Conservation (phyloP, 1,284 basidiomycete genomes). For the Fomes fomentarius region DNA sequence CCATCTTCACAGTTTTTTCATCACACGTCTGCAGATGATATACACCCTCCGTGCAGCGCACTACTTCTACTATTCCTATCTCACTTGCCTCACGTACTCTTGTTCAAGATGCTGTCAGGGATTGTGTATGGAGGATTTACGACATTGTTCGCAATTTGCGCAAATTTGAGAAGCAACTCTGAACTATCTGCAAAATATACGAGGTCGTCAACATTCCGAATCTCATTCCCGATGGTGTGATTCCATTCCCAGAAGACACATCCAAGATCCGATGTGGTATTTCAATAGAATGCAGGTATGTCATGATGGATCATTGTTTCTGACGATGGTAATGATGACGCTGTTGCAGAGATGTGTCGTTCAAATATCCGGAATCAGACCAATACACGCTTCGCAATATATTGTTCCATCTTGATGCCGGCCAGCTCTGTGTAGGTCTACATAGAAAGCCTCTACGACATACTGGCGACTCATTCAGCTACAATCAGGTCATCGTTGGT, state of each 20-base stretch:
- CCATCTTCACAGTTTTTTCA: not conserved
- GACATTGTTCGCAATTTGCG: constrained; percentile 55
- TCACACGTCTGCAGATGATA: constrained; percentile 60
- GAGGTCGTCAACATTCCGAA: constrained; percentile 65
- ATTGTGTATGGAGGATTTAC: constrained; percentile 58
- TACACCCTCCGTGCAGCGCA: constrained; percentile 74
- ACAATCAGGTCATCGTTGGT: constrained; percentile 71
- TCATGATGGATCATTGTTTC: too few relatives aligned
- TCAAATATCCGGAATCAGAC: constrained; percentile 66
- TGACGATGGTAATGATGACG: too few relatives aligned
- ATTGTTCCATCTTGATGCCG: constrained; percentile 69
- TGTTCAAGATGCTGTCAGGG: constrained; percentile 59
- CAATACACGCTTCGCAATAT: constrained; percentile 59
- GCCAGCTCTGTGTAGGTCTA: constrained; percentile 72
- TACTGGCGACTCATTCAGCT: not conserved
- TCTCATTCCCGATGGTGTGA: constrained; percentile 54
- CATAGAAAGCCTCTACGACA: not conserved
- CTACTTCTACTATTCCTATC: constrained; percentile 64
- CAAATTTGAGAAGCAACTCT: constrained; percentile 57
- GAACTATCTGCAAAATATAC: constrained; percentile 49
- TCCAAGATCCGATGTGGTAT: constrained; percentile 55
- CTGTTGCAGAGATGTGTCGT: constrained; percentile 62
- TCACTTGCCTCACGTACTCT: constrained; percentile 73
- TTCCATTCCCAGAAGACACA: constrained; percentile 65
- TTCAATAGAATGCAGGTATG: constrained; percentile 68